Percentiles rank a stretch among this genome's conserved stretches.
Conservation (phyloP, 148 eudicot genomes). For the Cornus controversa region DNA sequence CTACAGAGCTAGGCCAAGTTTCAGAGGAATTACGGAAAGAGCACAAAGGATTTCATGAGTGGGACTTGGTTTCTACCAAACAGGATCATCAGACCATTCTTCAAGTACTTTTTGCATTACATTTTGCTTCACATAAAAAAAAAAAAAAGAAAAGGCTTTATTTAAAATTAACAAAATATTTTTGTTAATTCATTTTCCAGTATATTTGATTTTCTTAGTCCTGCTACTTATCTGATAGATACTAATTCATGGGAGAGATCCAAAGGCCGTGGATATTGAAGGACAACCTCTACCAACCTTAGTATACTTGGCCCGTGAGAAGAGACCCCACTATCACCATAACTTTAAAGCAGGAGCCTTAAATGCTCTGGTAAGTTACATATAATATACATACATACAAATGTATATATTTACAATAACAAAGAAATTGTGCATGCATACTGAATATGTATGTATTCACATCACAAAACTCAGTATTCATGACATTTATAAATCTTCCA, state of each 20-base stretch:
- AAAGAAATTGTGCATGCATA: not conserved
- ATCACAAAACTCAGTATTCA: not conserved
- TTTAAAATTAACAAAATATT: not conserved
- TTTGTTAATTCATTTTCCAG: not conserved
- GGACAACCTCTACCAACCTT: not conserved
- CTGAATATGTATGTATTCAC: not conserved
- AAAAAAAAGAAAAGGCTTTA: not conserved
- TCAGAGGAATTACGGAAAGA: conserved; percentile 10
- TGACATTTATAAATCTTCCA: not conserved
- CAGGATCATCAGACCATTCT: conserved; percentile 21
- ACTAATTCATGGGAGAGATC: conserved; percentile 13
- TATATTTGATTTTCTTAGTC: not conserved
- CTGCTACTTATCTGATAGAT: not conserved
- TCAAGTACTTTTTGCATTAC: conserved; percentile 8
- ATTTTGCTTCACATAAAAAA: not conserved
- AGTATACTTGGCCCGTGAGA: conserved; percentile 13
- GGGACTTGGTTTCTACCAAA: conserved; percentile 14
- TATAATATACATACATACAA: not conserved
- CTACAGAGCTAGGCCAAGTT: conserved; percentile 9
- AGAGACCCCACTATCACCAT: conserved; percentile 9
- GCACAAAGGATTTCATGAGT: conserved; percentile 24
- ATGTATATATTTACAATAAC: no score
- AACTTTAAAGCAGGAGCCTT: conserved; percentile 13
- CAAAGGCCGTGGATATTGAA: not conserved
- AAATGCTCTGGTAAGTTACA: conserved; percentile 9